Conservation (phyloP, 1,284 basidiomycete species). For the Leccinum solheimii region DNA sequence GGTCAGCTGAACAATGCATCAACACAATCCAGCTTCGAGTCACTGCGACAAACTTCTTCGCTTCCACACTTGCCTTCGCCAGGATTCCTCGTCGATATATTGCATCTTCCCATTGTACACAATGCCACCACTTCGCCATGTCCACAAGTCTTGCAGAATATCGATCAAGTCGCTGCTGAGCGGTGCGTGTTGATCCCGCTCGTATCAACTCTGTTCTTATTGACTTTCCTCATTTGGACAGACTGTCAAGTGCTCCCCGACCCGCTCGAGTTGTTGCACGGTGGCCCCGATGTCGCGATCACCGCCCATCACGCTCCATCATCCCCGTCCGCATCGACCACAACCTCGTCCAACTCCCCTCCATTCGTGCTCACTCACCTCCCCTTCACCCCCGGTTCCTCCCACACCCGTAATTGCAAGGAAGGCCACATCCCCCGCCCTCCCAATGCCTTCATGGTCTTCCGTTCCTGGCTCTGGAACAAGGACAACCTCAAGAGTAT, state of each 20-base stretch:
- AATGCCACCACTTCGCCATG: slow-evolving; percentile 38
- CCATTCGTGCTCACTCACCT: slow-evolving; percentile 29
- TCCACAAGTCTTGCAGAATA: slow-evolving; percentile 40
- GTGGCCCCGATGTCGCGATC: slow-evolving; percentile 14
- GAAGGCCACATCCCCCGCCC: slow-evolving; percentile 68
- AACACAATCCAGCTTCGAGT: slow-evolving; percentile 1
- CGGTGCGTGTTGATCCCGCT: slow-evolving; percentile 23
- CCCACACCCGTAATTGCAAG: slow-evolving; percentile 44
- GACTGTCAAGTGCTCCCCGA: slow-evolving; percentile 18
- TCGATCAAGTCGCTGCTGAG: slow-evolving; percentile 39
- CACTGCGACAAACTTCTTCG: slow-evolving; percentile 8
- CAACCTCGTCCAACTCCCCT: slow-evolving; percentile 16
- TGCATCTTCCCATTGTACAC: slow-evolving; percentile 9
- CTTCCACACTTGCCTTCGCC: not conserved
- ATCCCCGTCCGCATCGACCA: slow-evolving; percentile 24
- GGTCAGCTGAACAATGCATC: slow-evolving; percentile 15
- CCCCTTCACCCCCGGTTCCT: slow-evolving; percentile 33
- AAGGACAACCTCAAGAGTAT: slow-evolving; percentile 42
- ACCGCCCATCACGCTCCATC: slow-evolving; percentile 7
- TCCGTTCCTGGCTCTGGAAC: slow-evolving; percentile 68
- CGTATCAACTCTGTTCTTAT: slow-evolving; percentile 27
- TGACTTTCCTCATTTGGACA: slow-evolving; percentile 36
- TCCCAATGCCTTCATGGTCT: slow-evolving; percentile 84
- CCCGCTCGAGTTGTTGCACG: slow-evolving; percentile 12
- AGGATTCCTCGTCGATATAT: slow-evolving; percentile 2